Evolutionary conservation across 345 rosid genomes (phyloP).

Genomic region (Pistacia integerrima): DNA sequence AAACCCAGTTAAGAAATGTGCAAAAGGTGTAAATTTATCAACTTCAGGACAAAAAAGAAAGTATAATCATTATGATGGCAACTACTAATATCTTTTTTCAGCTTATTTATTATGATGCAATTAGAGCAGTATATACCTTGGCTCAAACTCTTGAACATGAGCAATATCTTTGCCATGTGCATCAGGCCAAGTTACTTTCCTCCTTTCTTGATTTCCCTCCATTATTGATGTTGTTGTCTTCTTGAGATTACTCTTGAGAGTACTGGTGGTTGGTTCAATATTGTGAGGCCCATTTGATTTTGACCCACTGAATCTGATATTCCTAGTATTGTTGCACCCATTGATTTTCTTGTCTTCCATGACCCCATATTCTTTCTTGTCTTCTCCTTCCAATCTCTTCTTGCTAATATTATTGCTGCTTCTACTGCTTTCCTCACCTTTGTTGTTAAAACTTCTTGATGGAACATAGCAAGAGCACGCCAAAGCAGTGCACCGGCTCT

Average conservation of each 20-base stretch:
- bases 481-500: slow-evolving; percentile 61
- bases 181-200: slow-evolving; percentile 84
- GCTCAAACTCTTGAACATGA: slow-evolving; percentile 71
- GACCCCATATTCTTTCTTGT: slow-evolving; percentile 34
- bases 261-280: slow-evolving; percentile 17
- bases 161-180: slow-evolving; percentile 79
- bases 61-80: neutral
- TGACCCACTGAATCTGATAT: slow-evolving; percentile 16
- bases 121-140: slow-evolving; percentile 41
- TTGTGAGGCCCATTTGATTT: slow-evolving; percentile 29
- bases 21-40: neutral
- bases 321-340: slow-evolving; percentile 20
- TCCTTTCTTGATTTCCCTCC: slow-evolving; percentile 38
- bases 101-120: neutral
- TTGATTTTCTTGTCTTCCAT: slow-evolving; percentile 20
- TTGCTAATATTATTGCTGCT: slow-evolving; percentile 6
- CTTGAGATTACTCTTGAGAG: slow-evolving; percentile 69
- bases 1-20: neutral
- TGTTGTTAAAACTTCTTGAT: slow-evolving; percentile 32
- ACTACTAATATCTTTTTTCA: no score
- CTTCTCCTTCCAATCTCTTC: slow-evolving; percentile 33
- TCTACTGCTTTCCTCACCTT: slow-evolving; percentile 25
- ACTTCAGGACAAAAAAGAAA: neutral
- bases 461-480: slow-evolving; percentile 78
- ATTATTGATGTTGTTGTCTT: slow-evolving; percentile 16